These are phyloP conservation scores for Davidsoniella eucalypti DNA, from an alignment of 2,329 filamentous ascomycete species.

Conservation along the genomic window DNA sequence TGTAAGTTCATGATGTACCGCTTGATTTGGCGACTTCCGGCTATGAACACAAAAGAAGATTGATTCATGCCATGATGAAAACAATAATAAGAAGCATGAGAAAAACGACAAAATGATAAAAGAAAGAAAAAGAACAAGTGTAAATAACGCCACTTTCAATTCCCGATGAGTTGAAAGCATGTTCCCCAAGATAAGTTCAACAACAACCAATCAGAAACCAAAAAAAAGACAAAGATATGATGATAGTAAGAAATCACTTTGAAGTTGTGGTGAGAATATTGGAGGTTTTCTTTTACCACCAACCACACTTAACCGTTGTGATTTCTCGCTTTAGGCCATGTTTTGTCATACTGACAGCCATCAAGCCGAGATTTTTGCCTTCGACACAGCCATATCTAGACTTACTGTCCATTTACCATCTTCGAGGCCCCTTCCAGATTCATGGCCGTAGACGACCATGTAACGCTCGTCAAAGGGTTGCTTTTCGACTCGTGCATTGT, in stretches of 20 bases:
- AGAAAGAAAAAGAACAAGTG: not conserved
- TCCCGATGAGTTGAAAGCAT: not conserved
- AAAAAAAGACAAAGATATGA: no score
- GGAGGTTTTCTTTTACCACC: constrained; percentile 3
- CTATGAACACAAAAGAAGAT: not conserved
- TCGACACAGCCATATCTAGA: constrained; percentile 67
- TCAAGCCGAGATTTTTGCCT: constrained; percentile 57
- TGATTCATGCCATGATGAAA: not conserved
- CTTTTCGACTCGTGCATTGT: constrained; percentile 35
- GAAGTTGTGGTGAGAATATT: not conserved
- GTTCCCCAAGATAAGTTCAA: not conserved
- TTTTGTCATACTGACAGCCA: constrained; percentile 47
- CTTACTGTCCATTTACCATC: constrained; percentile 58
- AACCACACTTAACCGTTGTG: constrained; percentile 21
- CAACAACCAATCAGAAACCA: not conserved
- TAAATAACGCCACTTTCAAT: not conserved
- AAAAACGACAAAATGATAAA: not conserved
- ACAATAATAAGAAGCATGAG: no score
- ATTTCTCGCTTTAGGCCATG: constrained; percentile 20
- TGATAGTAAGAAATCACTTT: not conserved
- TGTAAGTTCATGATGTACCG: no score
- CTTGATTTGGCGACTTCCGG: no score
- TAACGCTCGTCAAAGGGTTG: constrained; percentile 24
- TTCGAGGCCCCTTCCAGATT: constrained; percentile 52
- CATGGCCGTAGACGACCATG: constrained; percentile 78